These are phyloP conservation scores for Podila clonocystis DNA, from an alignment of 192 early-diverging fungal genomes.

Conservation along the genomic window DNA sequence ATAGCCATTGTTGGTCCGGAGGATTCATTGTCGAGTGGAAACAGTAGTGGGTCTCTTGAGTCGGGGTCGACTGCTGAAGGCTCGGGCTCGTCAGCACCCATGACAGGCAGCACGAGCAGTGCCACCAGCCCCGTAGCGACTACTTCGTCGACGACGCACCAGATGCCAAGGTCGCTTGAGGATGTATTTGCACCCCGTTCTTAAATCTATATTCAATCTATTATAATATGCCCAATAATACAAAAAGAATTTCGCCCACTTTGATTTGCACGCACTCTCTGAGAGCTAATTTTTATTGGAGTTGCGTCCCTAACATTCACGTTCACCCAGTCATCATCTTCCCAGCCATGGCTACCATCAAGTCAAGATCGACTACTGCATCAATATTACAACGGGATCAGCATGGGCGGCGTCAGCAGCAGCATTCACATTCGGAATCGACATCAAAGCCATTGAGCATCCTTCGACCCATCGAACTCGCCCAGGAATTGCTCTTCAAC, in stretches of 20 bases:
- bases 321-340: not conserved
- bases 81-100: not conserved
- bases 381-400: not conserved
- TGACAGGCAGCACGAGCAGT: not conserved
- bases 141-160: slow-evolving; percentile 17
- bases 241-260: not conserved
- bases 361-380: not conserved
- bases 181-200: slow-evolving; percentile 44
- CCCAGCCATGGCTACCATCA: slow-evolving; percentile 13
- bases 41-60: slow-evolving; percentile 3
- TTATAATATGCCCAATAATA: too few relatives aligned
- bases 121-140: not conserved
- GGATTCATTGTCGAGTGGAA: not conserved
- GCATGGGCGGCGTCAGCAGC: not conserved
- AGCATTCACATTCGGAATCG: not conserved
- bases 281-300: not conserved
- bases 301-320: not conserved
- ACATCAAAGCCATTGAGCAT: slow-evolving; percentile 9
- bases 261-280: not conserved
- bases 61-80: not conserved
- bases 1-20: not conserved
- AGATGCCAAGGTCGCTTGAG: slow-evolving; percentile 40
- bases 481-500: slow-evolving; percentile 50
- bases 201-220: too few relatives aligned
- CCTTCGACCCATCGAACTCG: slow-evolving; percentile 25